phyloP scores from a whole-genome alignment of 129 eudicot species.

The Rutidosis leptorrhynchoides region DNA sequence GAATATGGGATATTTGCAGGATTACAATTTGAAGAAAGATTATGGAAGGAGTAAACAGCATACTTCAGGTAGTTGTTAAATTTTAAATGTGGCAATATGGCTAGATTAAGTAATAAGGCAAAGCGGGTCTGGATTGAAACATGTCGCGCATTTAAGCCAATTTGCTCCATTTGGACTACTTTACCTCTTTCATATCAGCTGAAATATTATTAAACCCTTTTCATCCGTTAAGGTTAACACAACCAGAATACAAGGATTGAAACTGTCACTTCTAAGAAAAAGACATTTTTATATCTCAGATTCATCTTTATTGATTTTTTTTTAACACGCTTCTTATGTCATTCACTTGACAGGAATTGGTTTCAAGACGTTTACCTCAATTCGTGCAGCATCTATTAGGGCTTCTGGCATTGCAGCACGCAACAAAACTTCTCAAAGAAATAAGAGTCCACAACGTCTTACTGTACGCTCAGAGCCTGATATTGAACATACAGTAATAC shows the following conservation, averaged over 20 bases:
- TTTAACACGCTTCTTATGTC: constrained; percentile 11
- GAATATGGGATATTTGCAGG: constrained; percentile 23
- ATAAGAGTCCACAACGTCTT: constrained; percentile 28
- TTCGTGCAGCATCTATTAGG: constrained; percentile 67
- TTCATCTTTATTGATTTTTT: constrained; percentile 12
- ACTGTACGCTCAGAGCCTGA: constrained; percentile 23
- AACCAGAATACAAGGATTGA: neutral
- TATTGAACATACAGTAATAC: constrained; percentile 26
- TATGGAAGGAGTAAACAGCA: constrained; percentile 24
- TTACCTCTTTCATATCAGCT: neutral
- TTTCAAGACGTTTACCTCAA: constrained; percentile 44
- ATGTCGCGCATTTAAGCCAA: neutral
- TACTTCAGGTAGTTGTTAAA: constrained; percentile 45
- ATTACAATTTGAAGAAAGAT: constrained; percentile 16
- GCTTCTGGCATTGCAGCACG: constrained; percentile 77
- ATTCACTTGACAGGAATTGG: constrained; percentile 24
- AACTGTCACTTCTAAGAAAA: neutral
- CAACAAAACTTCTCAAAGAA: constrained; percentile 29
- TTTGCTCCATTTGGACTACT: neutral
- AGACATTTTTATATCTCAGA: neutral
- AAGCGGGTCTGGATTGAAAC: neutral
- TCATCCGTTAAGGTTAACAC: neutral
- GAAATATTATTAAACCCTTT: neutral
- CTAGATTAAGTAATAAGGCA: neutral
- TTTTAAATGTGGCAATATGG: constrained; percentile 12